Evolutionary conservation across 2,329 filamentous ascomycete genomes (phyloP).

Genomic region (Exserohilum turcica): DNA sequence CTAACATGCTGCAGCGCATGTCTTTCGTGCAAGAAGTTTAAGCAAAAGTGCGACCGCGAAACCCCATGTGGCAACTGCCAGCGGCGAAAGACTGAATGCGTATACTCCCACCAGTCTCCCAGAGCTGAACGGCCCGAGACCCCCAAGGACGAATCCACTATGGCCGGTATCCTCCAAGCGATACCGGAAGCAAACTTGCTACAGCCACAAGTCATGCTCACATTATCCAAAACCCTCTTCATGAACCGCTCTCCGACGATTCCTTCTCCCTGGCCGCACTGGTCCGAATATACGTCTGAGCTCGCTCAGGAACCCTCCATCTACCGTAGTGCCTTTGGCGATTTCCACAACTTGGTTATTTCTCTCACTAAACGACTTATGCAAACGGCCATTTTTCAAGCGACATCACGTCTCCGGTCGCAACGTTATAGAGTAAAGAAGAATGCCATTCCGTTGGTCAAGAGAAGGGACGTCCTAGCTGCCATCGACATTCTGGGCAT

Average conservation of each 20-base stretch:
- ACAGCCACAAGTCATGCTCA: constrained; percentile 34
- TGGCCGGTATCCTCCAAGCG: constrained; percentile 23
- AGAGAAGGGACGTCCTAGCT: constrained; percentile 57
- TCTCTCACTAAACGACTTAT: constrained; percentile 73
- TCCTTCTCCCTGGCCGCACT: constrained; percentile 37
- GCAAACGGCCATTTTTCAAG: constrained; percentile 70
- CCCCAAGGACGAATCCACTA: neutral
- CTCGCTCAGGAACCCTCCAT: constrained; percentile 64
- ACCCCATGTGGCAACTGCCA: constrained; percentile 18
- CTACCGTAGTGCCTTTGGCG: constrained; percentile 74
- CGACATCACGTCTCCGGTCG: constrained; percentile 69
- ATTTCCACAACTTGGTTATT: constrained; percentile 71
- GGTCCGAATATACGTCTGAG: constrained; percentile 39
- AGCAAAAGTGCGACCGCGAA: constrained; percentile 18
- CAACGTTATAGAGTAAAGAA: constrained; percentile 40
- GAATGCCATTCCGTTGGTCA: constrained; percentile 45
- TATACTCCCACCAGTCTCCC: constrained; percentile 10
- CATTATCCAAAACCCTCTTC: constrained; percentile 41
- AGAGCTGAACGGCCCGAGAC: neutral
- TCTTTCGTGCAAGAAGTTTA: constrained; percentile 13
- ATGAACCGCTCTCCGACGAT: constrained; percentile 43
- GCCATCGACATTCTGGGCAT: constrained; percentile 62
- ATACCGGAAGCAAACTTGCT: constrained; percentile 45
- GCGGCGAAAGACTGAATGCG: constrained; percentile 11
- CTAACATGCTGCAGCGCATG: constrained; percentile 14